Evolutionary conservation across 2,329 filamentous ascomycete genomes (phyloP).

Genomic region (Didymella sp.): DNA sequence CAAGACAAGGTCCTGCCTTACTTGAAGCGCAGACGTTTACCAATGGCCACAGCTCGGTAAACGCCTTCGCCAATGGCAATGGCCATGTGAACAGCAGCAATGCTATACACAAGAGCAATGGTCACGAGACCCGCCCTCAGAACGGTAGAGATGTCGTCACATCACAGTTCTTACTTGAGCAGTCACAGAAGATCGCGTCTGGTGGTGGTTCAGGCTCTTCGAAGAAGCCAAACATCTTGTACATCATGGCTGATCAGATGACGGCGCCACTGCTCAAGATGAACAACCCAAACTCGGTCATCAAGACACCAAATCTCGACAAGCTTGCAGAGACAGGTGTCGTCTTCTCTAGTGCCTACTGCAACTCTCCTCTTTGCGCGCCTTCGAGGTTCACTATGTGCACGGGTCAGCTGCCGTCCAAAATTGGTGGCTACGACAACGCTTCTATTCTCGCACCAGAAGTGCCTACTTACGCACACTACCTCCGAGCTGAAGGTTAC

Average conservation of each 20-base stretch:
- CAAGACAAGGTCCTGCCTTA: constrained; percentile 29
- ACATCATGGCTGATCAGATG: constrained; percentile 97
- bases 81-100: constrained; percentile 24
- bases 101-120: constrained; percentile 22
- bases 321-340: constrained; percentile 80
- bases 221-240: constrained; percentile 76
- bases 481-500: constrained; percentile 82
- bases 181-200: constrained; percentile 37
- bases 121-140: constrained; percentile 20
- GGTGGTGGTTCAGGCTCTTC: constrained; percentile 14
- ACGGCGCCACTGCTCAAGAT: constrained; percentile 90
- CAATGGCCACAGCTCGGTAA: constrained; percentile 26
- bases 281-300: constrained; percentile 86
- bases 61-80: constrained; percentile 24
- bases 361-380: constrained; percentile 89
- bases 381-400: constrained; percentile 95
- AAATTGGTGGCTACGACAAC: constrained; percentile 92
- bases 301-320: constrained; percentile 91
- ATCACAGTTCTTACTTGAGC: constrained; percentile 35
- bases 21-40: constrained; percentile 35
- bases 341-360: constrained; percentile 93
- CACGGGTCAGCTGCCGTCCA: constrained; percentile 87
- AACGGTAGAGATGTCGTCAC: constrained; percentile 35
- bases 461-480: constrained; percentile 90
- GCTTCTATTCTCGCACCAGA: constrained; percentile 84